Evolutionary conservation across 2,329 filamentous ascomycete genomes (phyloP).

Genomic region (Alternaria burnsii): DNA sequence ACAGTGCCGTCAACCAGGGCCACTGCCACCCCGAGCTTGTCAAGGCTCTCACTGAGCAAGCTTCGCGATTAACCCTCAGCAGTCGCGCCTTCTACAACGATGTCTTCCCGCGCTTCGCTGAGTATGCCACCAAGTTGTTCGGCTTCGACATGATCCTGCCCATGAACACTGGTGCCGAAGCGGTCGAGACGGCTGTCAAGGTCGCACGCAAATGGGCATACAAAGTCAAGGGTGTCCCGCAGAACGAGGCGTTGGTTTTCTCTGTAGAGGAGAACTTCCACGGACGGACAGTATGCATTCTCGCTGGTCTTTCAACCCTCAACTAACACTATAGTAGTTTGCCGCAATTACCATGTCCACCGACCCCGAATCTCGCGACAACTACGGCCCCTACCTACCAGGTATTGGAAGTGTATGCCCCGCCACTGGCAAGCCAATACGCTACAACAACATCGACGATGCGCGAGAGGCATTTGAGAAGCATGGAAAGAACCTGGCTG

Average conservation of each 20-base stretch:
- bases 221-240: constrained; percentile 89
- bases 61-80: constrained; percentile 86
- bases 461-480: constrained; percentile 80
- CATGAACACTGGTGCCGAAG: constrained; percentile 98
- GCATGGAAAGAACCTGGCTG: constrained; percentile 85
- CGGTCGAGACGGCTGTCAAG: constrained; percentile 95
- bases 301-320: neutral
- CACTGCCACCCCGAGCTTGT: constrained; percentile 97
- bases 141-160: constrained; percentile 98
- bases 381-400: constrained; percentile 96
- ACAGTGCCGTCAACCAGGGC: constrained; percentile 97
- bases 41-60: constrained; percentile 88
- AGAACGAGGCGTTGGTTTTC: constrained; percentile 84
- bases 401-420: constrained; percentile 82
- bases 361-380: constrained; percentile 92
- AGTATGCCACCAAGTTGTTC: constrained; percentile 88
- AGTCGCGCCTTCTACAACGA: constrained; percentile 98
- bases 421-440: constrained; percentile 77
- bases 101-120: constrained; percentile 94
- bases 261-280: constrained; percentile 94
- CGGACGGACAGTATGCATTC: constrained; percentile 79
- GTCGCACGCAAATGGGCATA: constrained; percentile 98
- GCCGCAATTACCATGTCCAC: constrained; percentile 94
- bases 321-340: constrained; percentile 66
- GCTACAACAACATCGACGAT: constrained; percentile 85